phyloP scores from a whole-genome alignment of 768 basidiomycete species.

The Mycena floridula region DNA sequence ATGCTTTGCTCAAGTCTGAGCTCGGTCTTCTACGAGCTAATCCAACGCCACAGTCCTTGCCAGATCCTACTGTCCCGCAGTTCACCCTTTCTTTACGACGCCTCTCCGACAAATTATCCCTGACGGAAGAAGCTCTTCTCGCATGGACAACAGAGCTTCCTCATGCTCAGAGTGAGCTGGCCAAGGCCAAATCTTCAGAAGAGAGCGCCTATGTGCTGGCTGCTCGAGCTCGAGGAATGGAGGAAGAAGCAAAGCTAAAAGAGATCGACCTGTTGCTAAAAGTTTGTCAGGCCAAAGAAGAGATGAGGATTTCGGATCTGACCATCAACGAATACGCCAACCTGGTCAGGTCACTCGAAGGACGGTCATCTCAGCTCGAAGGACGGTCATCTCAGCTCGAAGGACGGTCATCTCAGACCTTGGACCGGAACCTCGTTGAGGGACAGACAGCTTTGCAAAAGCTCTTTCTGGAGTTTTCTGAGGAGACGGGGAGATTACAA shows the following conservation, averaged over 20 bases:
- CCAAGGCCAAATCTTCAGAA: slow-evolving; percentile 32
- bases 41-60: slow-evolving; percentile 33
- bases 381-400: slow-evolving; percentile 4
- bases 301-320: slow-evolving; percentile 54
- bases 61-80: slow-evolving; percentile 30
- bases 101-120: slow-evolving; percentile 59
- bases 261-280: slow-evolving; percentile 43
- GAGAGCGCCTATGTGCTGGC: slow-evolving; percentile 54
- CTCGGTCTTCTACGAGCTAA: slow-evolving; percentile 46
- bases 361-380: slow-evolving; percentile 15
- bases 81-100: slow-evolving; percentile 65
- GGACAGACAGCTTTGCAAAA: slow-evolving; percentile 42
- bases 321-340: slow-evolving; percentile 71
- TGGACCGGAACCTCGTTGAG: slow-evolving; percentile 36
- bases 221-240: slow-evolving; percentile 43
- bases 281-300: slow-evolving; percentile 46
- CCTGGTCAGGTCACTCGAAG: slow-evolving; percentile 62
- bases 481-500: slow-evolving; percentile 40
- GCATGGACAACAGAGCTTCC: slow-evolving; percentile 43
- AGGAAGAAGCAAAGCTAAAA: slow-evolving; percentile 45
- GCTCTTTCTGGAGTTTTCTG: slow-evolving; percentile 43
- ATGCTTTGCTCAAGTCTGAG: slow-evolving; percentile 50
- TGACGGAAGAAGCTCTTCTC: slow-evolving; percentile 51
- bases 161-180: slow-evolving; percentile 34
- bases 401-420: slow-evolving; percentile 11